These are phyloP conservation scores for Phytophthora ohioensis DNA, from an alignment of 352 stramenopile species.

Conservation along the genomic window DNA sequence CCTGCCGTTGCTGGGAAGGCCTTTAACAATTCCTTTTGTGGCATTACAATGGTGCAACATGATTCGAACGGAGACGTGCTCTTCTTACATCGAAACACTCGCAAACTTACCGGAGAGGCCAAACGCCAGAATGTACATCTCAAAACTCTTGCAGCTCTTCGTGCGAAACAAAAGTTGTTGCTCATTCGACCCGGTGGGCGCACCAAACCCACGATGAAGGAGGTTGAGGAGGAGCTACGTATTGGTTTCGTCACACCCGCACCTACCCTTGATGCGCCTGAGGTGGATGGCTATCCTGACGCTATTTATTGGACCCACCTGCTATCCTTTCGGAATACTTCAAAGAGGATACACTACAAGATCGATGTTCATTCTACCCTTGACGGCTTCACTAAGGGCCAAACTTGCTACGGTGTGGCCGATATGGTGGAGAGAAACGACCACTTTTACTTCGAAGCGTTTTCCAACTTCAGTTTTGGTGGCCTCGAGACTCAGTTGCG, in stretches of 20 bases:
- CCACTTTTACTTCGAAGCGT: constrained; percentile 36
- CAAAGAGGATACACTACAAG: constrained; percentile 49
- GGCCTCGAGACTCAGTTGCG: constrained; percentile 35
- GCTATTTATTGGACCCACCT: constrained; percentile 77
- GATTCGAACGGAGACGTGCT: constrained; percentile 44
- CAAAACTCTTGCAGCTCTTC: constrained; percentile 21
- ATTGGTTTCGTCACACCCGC: constrained; percentile 12
- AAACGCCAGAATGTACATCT: constrained; percentile 20
- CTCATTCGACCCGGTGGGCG: constrained; percentile 10
- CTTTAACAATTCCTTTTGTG: constrained; percentile 56
- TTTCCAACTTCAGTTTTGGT: constrained; percentile 34
- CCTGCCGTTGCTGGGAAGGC: constrained; percentile 53
- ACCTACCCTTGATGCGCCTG: constrained; percentile 31
- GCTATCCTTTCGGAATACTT: constrained; percentile 64
- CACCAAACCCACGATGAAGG: constrained; percentile 21
- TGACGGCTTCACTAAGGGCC: constrained; percentile 46
- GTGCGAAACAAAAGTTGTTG: constrained; percentile 25
- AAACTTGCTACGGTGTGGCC: constrained; percentile 66
- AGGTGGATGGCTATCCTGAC: constrained; percentile 45
- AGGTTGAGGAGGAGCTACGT: constrained; percentile 25
- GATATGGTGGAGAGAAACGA: constrained; percentile 33
- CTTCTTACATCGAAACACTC: constrained; percentile 67
- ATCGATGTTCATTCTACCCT: constrained; percentile 58
- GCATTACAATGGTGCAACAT: constrained; percentile 62
- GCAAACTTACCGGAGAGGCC: constrained; percentile 42